A percentile compares a stretch with the other conserved stretches of the same genome.
phyloP scores from a whole-genome alignment of 2,329 filamentous ascomycete genomes.

The Colletotrichum cereale region DNA sequence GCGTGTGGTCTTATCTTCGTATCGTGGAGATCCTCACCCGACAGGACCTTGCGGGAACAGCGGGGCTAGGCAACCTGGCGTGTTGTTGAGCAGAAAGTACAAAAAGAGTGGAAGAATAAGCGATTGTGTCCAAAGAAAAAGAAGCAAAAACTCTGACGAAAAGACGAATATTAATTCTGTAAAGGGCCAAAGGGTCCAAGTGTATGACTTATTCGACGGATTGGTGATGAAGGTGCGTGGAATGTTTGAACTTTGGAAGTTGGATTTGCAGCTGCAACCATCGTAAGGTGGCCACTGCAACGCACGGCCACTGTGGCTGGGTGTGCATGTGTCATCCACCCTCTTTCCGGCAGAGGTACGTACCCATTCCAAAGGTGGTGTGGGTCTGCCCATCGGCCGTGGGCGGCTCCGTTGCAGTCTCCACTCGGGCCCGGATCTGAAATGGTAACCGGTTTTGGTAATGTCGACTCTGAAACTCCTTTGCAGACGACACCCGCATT shows the following conservation, averaged over 20 bases:
- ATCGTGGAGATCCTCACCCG: conserved; percentile 19
- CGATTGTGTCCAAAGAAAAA: not conserved
- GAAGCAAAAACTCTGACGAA: not conserved
- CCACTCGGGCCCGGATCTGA: not conserved
- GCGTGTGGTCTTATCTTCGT: conserved; percentile 15
- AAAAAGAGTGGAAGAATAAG: not conserved
- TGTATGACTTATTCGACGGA: not conserved
- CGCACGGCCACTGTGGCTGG: conserved; percentile 24
- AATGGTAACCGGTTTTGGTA: not conserved
- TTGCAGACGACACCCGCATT: not conserved
- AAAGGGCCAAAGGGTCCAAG: not conserved
- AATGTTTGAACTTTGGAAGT: conserved; percentile 12
- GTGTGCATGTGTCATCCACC: conserved; percentile 4
- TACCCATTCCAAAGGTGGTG: not conserved
- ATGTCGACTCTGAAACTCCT: not conserved
- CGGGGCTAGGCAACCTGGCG: conserved; percentile 7
- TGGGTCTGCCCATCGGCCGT: not conserved
- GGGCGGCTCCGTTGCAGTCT: not conserved
- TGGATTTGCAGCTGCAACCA: conserved; percentile 18
- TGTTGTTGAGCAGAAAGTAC: not conserved
- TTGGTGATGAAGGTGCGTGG: conserved; percentile 5
- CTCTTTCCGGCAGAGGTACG: not conserved
- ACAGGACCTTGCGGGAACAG: conserved; percentile 14
- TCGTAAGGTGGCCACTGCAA: conserved; percentile 22
- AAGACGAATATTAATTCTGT: not conserved